phyloP scores from a whole-genome alignment of 2,329 filamentous ascomycete genomes.

The Monilinia fructigena region DNA sequence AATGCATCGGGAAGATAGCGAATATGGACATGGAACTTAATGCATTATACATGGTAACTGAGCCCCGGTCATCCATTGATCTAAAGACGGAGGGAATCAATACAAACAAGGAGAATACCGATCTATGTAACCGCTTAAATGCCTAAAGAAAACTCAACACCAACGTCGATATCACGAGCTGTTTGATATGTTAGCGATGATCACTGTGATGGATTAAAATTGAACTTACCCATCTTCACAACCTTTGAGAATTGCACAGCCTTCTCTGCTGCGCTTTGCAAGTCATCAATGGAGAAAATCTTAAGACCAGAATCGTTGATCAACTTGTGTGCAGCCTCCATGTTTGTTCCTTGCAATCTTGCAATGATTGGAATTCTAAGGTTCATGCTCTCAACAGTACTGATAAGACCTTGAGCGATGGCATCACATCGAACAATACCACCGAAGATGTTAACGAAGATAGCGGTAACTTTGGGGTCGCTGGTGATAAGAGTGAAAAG shows the following conservation, averaged over 20 bases:
- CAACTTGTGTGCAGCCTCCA: slow-evolving; percentile 86
- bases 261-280: slow-evolving; percentile 96
- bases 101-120: slow-evolving; percentile 35
- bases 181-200: slow-evolving; percentile 32
- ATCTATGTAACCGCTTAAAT: slow-evolving; percentile 56
- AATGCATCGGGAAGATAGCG: not conserved
- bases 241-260: slow-evolving; percentile 98
- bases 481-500: slow-evolving; percentile 99
- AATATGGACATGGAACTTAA: slow-evolving; percentile 23
- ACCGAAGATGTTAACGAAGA: slow-evolving; percentile 99
- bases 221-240: slow-evolving; percentile 85
- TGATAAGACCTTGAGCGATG: slow-evolving; percentile 93
- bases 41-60: slow-evolving; percentile 39
- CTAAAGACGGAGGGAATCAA: slow-evolving; percentile 38
- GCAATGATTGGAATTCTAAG: slow-evolving; percentile 96
- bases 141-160: slow-evolving; percentile 90
- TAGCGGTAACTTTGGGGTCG: slow-evolving; percentile 95
- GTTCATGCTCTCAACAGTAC: slow-evolving; percentile 91
- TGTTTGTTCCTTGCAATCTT: slow-evolving; percentile 96
- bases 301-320: slow-evolving; percentile 98
- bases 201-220: slow-evolving; percentile 15
- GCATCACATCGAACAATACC: slow-evolving; percentile 98
- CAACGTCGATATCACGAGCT: slow-evolving; percentile 95
- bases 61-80: slow-evolving; percentile 30
- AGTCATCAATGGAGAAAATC: slow-evolving; percentile 99